phyloP scores from a whole-genome alignment of 306 rosid species.

The Purshia tridentata region DNA sequence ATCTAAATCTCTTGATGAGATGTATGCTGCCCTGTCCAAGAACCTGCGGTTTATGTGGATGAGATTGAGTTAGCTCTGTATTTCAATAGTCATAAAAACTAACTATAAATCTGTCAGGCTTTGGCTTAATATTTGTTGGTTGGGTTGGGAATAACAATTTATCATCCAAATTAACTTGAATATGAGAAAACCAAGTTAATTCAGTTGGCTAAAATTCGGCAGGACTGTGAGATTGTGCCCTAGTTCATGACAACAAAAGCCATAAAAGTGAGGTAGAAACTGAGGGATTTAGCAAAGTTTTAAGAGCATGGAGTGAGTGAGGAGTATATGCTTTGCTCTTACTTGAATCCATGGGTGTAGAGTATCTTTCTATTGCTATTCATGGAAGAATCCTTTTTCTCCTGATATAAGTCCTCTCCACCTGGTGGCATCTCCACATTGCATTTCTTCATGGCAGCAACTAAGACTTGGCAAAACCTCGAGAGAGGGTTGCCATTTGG shows the following conservation, averaged over 20 bases:
- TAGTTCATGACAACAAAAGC: too few species aligned
- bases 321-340: slow-evolving; percentile 32
- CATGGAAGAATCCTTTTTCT: slow-evolving; percentile 44
- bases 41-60: slow-evolving; percentile 51
- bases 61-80: not conserved
- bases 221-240: too few species aligned
- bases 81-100: not conserved
- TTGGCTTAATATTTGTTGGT: too few species aligned
- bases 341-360: slow-evolving; percentile 95
- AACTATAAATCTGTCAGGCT: too few species aligned
- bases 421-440: slow-evolving; percentile 51
- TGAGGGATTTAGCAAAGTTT: not conserved
- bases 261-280: not conserved
- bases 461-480: slow-evolving; percentile 80
- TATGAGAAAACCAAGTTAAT: too few species aligned
- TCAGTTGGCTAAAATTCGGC: too few species aligned
- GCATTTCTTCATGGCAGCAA: slow-evolving; percentile 72
- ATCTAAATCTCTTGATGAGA: slow-evolving; percentile 74
- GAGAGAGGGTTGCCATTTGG: slow-evolving; percentile 90
- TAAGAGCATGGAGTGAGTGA: not conserved
- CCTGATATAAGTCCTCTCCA: slow-evolving; percentile 50
- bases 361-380: slow-evolving; percentile 66
- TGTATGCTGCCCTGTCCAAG: slow-evolving; percentile 84
- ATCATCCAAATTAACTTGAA: too few species aligned
- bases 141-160: too few species aligned